Percentiles rank a stretch among this genome's conserved stretches.
These are phyloP conservation scores for Omphalotus olearius DNA, from an alignment of 1,284 basidiomycete genomes.

Conservation along the genomic window DNA sequence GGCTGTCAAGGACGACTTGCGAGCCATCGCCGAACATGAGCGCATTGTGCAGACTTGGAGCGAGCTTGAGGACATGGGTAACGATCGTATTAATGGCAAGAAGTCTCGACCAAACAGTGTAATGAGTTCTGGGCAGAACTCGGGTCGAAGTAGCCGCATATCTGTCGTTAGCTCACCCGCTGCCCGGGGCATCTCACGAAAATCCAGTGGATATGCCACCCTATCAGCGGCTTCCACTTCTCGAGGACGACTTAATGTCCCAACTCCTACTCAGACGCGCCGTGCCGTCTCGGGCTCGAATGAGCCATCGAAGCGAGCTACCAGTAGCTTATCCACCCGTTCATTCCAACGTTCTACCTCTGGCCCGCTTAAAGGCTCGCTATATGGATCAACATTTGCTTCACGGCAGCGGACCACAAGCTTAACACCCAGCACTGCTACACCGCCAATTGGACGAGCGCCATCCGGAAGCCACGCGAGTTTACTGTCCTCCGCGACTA, in stretches of 20 bases:
- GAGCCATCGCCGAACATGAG: conserved; percentile 53
- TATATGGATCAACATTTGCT: conserved; percentile 66
- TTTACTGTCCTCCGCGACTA: conserved; percentile 27
- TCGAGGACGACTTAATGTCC: conserved; percentile 43
- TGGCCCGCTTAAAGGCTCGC: conserved; percentile 36
- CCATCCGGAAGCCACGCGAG: conserved; percentile 23
- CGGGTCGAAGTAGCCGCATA: conserved; percentile 49
- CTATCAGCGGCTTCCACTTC: conserved; percentile 33
- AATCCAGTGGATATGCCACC: conserved; percentile 44
- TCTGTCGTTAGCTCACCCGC: conserved; percentile 33
- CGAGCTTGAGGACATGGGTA: conserved; percentile 76
- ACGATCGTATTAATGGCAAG: conserved; percentile 55
- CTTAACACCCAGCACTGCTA: conserved; percentile 30
- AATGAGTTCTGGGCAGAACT: conserved; percentile 48
- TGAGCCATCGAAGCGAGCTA: conserved; percentile 21
- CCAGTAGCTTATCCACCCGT: conserved; percentile 42
- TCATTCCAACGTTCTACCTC: conserved; percentile 52
- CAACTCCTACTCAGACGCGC: conserved; percentile 36
- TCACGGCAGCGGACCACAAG: conserved; percentile 78
- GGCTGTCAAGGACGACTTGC: conserved; percentile 46
- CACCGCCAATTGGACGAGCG: conserved; percentile 25
- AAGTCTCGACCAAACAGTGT: conserved; percentile 64
- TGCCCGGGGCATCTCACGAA: conserved; percentile 21
- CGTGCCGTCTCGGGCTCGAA: conserved; percentile 46
- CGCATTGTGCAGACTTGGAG: conserved; percentile 73